Evolutionary conservation across 139 green algal genomes (phyloP).

Genomic region (Coccomyxa sp.): DNA sequence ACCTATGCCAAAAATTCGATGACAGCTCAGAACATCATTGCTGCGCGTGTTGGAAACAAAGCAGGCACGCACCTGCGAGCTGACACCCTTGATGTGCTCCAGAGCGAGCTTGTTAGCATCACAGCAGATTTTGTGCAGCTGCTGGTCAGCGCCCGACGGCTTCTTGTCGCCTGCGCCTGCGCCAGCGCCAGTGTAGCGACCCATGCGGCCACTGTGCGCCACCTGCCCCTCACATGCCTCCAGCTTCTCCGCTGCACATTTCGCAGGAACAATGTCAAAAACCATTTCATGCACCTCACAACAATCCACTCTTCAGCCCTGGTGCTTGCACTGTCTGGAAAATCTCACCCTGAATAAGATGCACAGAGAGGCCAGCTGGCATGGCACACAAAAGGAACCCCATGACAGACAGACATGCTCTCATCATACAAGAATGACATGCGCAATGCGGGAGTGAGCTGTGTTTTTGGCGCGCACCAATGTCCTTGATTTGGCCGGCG

Average conservation of each 20-base stretch:
- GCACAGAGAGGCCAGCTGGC: not conserved
- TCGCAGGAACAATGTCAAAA: not conserved
- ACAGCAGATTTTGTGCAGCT: conserved; percentile 33
- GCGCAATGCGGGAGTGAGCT: no score
- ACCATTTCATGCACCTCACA: not conserved
- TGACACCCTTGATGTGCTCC: conserved; percentile 86
- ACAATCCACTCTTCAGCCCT: not conserved
- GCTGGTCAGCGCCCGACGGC: conserved; percentile 21
- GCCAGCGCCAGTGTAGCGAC: conserved; percentile 5
- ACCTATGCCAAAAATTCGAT: no score
- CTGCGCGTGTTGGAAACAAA: not conserved
- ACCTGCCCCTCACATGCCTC: conserved; percentile 70
- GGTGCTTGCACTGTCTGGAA: not conserved
- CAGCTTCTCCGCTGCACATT: conserved; percentile 77
- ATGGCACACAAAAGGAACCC: not conserved
- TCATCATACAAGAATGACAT: no score
- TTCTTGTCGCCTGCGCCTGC: conserved; percentile 41
- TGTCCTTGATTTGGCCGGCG: conserved; percentile 76
- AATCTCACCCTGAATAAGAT: no score
- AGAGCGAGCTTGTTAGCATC: conserved; percentile 59
- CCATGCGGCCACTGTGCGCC: conserved; percentile 23
- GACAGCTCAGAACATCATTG: no score
- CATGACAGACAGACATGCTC: no score
- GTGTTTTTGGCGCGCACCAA: conserved; percentile 35
- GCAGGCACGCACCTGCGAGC: conserved; percentile 54